Percentiles rank a stretch among this genome's conserved stretches.
Conservation (phyloP, 2,329 filamentous ascomycete genomes). For the Pseudocercospora vitis region DNA sequence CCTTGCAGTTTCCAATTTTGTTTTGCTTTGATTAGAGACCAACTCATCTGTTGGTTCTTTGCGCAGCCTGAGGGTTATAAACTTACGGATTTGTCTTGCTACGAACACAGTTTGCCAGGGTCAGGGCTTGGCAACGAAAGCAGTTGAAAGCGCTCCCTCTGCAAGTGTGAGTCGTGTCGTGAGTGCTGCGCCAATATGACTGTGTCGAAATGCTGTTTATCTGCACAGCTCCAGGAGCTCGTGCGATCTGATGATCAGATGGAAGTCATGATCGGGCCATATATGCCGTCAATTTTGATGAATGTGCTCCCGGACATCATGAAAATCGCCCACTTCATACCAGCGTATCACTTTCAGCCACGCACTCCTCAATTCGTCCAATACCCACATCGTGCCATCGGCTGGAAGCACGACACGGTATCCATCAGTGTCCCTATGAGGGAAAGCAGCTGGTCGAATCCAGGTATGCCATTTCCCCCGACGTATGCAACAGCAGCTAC, state of each 20-base stretch:
- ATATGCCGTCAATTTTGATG: constrained; percentile 47
- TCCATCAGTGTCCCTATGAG: constrained; percentile 31
- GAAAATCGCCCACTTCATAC: constrained; percentile 28
- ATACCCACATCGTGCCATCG: constrained; percentile 46
- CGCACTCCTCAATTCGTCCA: constrained; percentile 41
- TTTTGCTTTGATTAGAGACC: too few species aligned
- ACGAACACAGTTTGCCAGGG: too few species aligned
- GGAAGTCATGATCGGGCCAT: constrained; percentile 46
- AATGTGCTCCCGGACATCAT: constrained; percentile 43
- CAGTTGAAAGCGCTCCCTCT: too few species aligned
- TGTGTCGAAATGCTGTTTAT: constrained; percentile 36
- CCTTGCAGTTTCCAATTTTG: too few species aligned
- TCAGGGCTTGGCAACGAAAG: too few species aligned
- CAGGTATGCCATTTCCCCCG: constrained; percentile 29
- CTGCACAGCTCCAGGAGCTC: constrained; percentile 26
- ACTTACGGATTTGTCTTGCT: too few species aligned
- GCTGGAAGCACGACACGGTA: constrained; percentile 32
- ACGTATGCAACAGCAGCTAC: constrained; percentile 29
- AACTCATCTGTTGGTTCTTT: too few species aligned
- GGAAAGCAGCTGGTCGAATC: constrained; percentile 29
- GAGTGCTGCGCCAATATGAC: too few species aligned
- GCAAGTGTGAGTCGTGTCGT: too few species aligned
- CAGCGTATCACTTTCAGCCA: constrained; percentile 11
- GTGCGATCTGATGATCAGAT: constrained; percentile 31
- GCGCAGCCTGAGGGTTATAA: too few species aligned